Evolutionary conservation across 2,329 filamentous ascomycete genomes (phyloP).

Genomic region (Colletotrichum simmondsii): DNA sequence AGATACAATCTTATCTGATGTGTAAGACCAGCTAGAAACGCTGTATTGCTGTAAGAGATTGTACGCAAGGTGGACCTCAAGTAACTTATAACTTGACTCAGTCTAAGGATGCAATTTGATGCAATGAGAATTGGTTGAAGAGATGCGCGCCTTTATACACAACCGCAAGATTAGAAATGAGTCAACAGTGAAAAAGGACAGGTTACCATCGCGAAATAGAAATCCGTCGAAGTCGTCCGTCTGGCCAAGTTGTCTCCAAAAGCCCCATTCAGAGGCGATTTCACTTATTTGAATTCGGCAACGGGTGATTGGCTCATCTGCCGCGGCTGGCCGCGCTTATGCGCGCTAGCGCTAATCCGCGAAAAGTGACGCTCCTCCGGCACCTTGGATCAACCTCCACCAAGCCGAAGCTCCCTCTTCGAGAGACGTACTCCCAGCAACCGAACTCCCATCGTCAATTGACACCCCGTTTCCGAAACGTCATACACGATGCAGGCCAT

Average conservation of each 20-base stretch:
- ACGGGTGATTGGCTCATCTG: conserved; percentile 13
- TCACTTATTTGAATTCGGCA: conserved; percentile 36
- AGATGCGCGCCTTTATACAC: background rate
- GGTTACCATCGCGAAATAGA: conserved; percentile 30
- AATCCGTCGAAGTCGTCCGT: conserved; percentile 28
- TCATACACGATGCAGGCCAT: conserved; percentile 48
- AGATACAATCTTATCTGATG: background rate
- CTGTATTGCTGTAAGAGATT: background rate
- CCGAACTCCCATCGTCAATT: conserved; percentile 26
- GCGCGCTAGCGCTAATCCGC: conserved; percentile 18
- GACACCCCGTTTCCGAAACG: conserved; percentile 16
- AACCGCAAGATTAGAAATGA: conserved; percentile 6
- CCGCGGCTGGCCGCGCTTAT: background rate
- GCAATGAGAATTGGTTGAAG: background rate
- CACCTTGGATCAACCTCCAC: conserved; percentile 28
- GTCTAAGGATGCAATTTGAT: background rate
- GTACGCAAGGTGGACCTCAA: background rate
- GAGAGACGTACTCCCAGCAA: conserved; percentile 10
- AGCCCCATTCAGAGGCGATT: conserved; percentile 25
- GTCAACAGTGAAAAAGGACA: conserved; percentile 34
- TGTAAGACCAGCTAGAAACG: background rate
- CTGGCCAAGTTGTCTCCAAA: conserved; percentile 33
- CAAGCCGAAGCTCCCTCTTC: conserved; percentile 26
- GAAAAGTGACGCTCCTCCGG: conserved; percentile 31
- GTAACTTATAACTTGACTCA: background rate